Evolutionary conservation across 2,329 filamentous ascomycete species (phyloP), one percentile per base, ranked within the genome.

Genomic region (Pseudofabraea citricarpa): DNA sequence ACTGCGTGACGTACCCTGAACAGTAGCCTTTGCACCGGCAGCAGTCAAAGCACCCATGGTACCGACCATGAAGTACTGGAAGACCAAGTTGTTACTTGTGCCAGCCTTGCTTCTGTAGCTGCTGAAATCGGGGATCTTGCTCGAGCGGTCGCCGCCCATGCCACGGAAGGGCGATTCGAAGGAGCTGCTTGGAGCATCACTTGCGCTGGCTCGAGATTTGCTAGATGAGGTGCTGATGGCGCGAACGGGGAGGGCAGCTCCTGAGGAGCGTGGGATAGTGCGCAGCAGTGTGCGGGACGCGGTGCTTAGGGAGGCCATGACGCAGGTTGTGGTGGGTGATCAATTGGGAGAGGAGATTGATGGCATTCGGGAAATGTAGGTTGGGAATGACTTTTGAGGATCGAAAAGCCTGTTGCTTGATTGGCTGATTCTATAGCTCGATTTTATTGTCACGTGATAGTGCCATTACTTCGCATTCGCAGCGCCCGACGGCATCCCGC

Each of bases 51-150:
- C 85, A 65, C 93, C 93, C 78, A 98, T 85, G 44, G 88, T 84
- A 61, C 93, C 93, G 56, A 95, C 93, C 88, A 97, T 95, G 73
- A 98, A 97, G 80, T 98, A 98, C 62, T 84, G 83, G 69, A 95
- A 93, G 57, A 95, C 74, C 75, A 90, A 85, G 73, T 95, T 95
- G 62, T 75, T 75, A 56, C 73, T 77, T 67, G 84, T 75, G 57
- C 72, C 71, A 54, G 73, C 72, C 65, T 81, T 83, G 69, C 79
- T 84, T 71, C 83, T 75, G 75, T 98, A 98, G 67, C 90, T 85
- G 67, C 80, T 80, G 71, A 95, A 97, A 72, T 87, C 83, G 57
- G 93, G 93, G 63, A 97, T 85, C 69, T 86, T 81, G 67, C 75
- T 82, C 57, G 66, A 71, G 64, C 72, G 56, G 61, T 73, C 65